phyloP scores from a whole-genome alignment of 2,329 filamentous ascomycete species.

The Raffaelea ambrosiae region DNA sequence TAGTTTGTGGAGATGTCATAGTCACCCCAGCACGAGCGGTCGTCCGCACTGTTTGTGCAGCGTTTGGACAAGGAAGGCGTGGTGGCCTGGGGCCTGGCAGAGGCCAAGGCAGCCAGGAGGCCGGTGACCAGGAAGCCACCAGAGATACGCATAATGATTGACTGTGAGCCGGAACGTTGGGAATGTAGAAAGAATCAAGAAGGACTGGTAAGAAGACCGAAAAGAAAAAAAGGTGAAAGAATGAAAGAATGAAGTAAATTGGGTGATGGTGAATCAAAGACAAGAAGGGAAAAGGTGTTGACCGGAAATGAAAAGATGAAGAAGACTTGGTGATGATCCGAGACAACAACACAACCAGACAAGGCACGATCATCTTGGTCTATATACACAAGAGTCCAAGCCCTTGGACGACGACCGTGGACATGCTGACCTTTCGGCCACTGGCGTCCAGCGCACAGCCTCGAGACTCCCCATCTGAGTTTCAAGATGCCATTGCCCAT shows the following conservation, averaged over 20 bases:
- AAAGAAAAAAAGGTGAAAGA: constrained; percentile 1
- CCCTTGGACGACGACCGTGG: too few species aligned
- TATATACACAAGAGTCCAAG: too few species aligned
- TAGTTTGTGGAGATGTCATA: constrained; percentile 14
- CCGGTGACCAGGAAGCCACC: too few species aligned
- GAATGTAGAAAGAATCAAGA: background rate
- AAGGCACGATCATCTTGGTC: background rate
- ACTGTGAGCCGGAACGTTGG: too few species aligned
- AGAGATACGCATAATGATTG: too few species aligned
- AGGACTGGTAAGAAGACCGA: constrained; percentile 31
- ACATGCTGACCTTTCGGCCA: too few species aligned
- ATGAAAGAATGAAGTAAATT: background rate
- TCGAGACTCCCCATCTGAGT: too few species aligned
- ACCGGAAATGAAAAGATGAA: background rate
- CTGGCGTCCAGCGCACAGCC: too few species aligned
- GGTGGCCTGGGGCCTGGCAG: background rate
- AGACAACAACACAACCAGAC: too few species aligned
- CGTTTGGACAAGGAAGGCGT: background rate
- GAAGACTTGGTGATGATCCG: too few species aligned
- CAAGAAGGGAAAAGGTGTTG: background rate
- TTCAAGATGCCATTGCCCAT: too few species aligned
- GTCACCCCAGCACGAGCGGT: constrained; percentile 11
- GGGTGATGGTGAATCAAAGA: background rate
- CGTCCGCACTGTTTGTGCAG: constrained; percentile 1
- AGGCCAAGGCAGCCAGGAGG: too few species aligned